phyloP scores from a whole-genome alignment of 257 asterid species.

The Ilex aquifolium region DNA sequence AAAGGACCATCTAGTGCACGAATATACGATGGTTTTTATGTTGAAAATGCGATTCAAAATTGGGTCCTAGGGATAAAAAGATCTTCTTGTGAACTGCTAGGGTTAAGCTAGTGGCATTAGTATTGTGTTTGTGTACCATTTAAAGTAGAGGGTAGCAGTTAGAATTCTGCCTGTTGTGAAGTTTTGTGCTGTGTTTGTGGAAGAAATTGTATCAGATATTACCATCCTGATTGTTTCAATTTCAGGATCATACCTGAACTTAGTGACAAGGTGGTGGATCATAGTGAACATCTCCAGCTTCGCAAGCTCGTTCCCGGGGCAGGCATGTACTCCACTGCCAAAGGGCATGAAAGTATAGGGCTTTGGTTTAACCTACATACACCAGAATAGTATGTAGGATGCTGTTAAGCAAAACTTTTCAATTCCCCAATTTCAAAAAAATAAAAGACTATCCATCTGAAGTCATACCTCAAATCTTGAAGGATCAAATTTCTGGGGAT shows the following conservation, averaged over 20 bases:
- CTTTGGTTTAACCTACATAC: conserved; percentile 43
- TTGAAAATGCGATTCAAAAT: no score
- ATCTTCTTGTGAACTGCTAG: no score
- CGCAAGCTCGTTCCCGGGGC: conserved; percentile 91
- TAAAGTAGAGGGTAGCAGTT: no score
- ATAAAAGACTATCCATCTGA: background rate
- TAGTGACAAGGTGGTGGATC: conserved; percentile 68
- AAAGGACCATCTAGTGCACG: no score
- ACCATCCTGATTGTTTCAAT: no score
- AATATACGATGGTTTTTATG: no score
- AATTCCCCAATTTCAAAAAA: background rate
- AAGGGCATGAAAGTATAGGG: conserved; percentile 84
- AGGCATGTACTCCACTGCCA: conserved; percentile 84
- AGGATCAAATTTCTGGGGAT: conserved; percentile 68
- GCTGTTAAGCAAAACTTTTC: no score
- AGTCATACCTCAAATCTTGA: conserved; percentile 69
- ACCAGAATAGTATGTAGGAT: background rate
- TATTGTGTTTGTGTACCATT: no score
- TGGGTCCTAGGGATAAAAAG: no score
- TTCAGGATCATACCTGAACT: conserved; percentile 40
- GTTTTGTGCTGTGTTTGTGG: no score
- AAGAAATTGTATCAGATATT: conserved; percentile 3
- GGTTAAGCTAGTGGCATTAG: no score
- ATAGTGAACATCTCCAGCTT: conserved; percentile 75
- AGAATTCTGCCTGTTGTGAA: no score